These are phyloP conservation scores for Penicillium turbatum DNA, from an alignment of 495 filamentous ascomycete genomes.

Conservation along the genomic window DNA sequence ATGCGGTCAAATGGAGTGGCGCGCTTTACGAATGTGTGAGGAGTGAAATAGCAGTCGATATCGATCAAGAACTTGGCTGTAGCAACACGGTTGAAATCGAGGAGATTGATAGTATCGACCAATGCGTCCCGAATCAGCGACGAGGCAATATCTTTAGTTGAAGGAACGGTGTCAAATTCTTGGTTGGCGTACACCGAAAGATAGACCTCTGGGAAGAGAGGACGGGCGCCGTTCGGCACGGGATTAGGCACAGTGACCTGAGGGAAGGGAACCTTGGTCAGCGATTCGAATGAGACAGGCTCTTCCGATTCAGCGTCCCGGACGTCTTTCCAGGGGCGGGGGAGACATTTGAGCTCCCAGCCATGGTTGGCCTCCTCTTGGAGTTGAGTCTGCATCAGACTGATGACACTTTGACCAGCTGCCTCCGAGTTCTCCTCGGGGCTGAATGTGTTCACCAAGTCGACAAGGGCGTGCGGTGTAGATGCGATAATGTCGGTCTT, in stretches of 20 bases:
- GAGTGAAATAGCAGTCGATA: constrained; percentile 88
- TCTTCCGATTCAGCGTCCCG: constrained; percentile 42
- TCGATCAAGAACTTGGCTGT: constrained; percentile 88
- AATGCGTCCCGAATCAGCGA: constrained; percentile 79
- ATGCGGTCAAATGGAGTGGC: constrained; percentile 88
- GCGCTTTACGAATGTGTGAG: constrained; percentile 84
- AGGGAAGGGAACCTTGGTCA: constrained; percentile 70
- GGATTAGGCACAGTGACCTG: constrained; percentile 67
- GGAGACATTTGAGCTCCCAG: constrained; percentile 77
- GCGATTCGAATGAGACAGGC: constrained; percentile 42
- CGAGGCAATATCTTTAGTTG: constrained; percentile 67
- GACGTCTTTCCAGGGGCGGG: constrained; percentile 73
- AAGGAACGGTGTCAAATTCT: constrained; percentile 87
- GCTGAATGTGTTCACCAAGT: constrained; percentile 78
- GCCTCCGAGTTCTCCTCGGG: constrained; percentile 48
- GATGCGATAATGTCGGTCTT: constrained; percentile 90
- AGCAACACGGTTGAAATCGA: constrained; percentile 86
- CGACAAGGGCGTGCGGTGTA: constrained; percentile 75
- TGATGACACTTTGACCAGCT: constrained; percentile 66
- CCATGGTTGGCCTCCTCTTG: constrained; percentile 61
- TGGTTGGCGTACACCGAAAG: constrained; percentile 88
- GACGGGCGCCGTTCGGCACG: constrained; percentile 64
- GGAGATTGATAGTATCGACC: constrained; percentile 88
- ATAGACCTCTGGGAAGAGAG: constrained; percentile 87
- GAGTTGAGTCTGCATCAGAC: constrained; percentile 79